A percentile compares a stretch with the other conserved stretches of the same genome.
Conservation (phyloP, 805 yeast genomes). For the Pichia rugopelliculosa region DNA sequence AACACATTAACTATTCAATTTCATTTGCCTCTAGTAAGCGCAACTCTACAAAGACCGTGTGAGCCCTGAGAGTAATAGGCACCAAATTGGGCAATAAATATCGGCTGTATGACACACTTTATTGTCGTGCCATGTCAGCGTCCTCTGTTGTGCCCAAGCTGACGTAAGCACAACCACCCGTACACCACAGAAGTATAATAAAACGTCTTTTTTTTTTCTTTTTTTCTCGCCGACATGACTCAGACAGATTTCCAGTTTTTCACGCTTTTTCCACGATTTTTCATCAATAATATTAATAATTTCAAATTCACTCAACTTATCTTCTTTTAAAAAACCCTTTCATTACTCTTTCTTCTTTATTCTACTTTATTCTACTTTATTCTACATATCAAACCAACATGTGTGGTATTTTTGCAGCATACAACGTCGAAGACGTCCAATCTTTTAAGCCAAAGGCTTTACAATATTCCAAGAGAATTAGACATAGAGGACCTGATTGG, state of each 20-base stretch:
- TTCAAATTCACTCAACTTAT: not conserved
- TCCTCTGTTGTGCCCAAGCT: too few species aligned
- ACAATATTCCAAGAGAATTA: conserved; percentile 82
- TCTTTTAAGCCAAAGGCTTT: conserved; percentile 81
- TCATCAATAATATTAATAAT: not conserved
- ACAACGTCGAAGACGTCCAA: conserved; percentile 70
- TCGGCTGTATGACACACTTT: too few species aligned
- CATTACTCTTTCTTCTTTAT: not conserved
- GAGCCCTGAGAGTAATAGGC: too few species aligned
- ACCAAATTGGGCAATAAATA: too few species aligned
- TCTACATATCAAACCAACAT: conserved; percentile 31
- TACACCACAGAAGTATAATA: too few species aligned
- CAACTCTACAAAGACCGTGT: too few species aligned
- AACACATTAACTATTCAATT: too few species aligned
- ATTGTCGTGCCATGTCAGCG: too few species aligned
- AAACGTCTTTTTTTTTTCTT: too few species aligned
- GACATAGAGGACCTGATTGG: conserved; percentile 99
- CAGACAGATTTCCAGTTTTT: not conserved
- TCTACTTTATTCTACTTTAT: not conserved
- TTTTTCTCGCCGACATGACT: not conserved
- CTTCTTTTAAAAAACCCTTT: not conserved
- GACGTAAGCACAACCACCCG: too few species aligned
- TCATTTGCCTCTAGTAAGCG: too few species aligned
- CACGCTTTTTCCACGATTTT: not conserved
- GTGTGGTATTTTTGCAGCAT: conserved; percentile 99